These are phyloP conservation scores for Neltuma alba DNA, from an alignment of 306 rosid species.

Conservation along the genomic window DNA sequence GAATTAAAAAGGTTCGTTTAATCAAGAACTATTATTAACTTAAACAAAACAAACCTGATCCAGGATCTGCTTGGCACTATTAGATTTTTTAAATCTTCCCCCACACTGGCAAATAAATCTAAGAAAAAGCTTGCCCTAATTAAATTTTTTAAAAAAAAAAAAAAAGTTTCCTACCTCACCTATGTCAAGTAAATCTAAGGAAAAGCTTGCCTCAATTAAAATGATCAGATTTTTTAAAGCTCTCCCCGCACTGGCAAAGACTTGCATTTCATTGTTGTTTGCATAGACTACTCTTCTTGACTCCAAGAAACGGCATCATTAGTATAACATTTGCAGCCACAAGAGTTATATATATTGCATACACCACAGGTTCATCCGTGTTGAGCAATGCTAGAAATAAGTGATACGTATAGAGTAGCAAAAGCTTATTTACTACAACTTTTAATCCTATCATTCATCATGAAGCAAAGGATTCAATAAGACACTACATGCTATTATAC, in stretches of 20 bases:
- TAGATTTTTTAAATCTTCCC: too few relatives aligned
- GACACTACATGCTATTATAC: not conserved
- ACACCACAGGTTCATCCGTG: too few relatives aligned
- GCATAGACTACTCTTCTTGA: not conserved
- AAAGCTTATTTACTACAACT: not conserved
- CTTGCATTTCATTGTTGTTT: not conserved
- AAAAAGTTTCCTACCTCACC: not conserved
- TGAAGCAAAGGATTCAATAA: not conserved
- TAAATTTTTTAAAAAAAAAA: not conserved
- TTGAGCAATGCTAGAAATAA: not conserved
- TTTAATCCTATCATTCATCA: not conserved
- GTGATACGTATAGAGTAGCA: not conserved
- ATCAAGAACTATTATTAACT: not conserved
- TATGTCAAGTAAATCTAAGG: not conserved
- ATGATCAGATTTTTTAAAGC: not conserved
- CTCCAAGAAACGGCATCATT: not conserved
- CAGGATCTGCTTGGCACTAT: not conserved
- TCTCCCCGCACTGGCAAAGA: not conserved
- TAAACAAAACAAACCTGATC: not conserved
- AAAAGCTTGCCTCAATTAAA: not conserved
- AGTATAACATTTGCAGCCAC: not conserved
- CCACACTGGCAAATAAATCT: slow-evolving; percentile 17
- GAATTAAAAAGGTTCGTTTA: not conserved
- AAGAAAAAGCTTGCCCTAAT: not conserved
- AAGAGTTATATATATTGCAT: not conserved